Evolutionary conservation across 2,329 filamentous ascomycete genomes (phyloP).

Genomic region (Aspergillus sergii): DNA sequence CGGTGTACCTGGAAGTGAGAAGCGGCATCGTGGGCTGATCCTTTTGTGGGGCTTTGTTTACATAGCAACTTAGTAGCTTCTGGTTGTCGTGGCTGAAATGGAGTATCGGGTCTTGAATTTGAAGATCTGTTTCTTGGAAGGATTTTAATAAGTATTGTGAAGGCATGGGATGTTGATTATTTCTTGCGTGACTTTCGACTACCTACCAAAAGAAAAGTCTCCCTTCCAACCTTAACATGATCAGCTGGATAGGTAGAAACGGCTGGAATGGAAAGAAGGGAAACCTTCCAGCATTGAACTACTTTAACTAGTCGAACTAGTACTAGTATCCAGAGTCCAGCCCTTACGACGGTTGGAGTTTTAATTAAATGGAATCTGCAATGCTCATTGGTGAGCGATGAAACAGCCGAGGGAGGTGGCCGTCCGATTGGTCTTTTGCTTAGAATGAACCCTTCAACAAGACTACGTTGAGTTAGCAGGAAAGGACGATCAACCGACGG

Average conservation of each 20-base stretch:
- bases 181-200: too few species aligned
- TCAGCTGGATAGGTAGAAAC: not conserved
- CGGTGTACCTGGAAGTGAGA: not conserved
- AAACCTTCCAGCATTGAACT: not conserved
- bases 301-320: too few species aligned
- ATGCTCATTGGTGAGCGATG: conserved; percentile 8
- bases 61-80: not conserved
- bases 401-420: conserved; percentile 1
- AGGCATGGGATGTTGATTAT: too few species aligned
- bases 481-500: conserved; percentile 1
- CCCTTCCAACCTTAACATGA: not conserved
- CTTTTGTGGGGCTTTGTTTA: conserved; percentile 4
- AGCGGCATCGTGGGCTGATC: conserved; percentile 3
- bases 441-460: not conserved
- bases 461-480: not conserved
- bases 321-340: not conserved
- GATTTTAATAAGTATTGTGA: not conserved
- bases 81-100: not conserved
- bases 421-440: not conserved
- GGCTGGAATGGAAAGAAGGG: not conserved
- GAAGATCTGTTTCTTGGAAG: too few species aligned
- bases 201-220: not conserved
- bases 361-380: not conserved
- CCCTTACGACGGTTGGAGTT: not conserved
- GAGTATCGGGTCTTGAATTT: not conserved